Percentiles rank a stretch among this genome's conserved stretches.
Evolutionary conservation across 345 rosid species (phyloP).

Genomic region (Salix suchowensis): DNA sequence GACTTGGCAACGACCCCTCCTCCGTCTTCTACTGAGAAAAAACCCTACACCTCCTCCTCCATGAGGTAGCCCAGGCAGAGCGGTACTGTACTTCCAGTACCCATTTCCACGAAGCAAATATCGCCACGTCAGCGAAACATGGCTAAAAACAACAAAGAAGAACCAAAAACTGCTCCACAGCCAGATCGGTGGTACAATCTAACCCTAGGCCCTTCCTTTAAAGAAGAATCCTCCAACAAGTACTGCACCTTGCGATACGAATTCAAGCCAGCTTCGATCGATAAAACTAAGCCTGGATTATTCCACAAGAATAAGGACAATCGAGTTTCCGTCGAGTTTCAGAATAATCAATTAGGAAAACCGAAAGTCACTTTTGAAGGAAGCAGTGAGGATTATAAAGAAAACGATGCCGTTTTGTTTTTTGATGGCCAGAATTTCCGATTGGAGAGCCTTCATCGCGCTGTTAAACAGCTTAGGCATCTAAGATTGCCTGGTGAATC

Average conservation of each 20-base stretch:
- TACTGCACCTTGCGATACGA: constrained; percentile 77
- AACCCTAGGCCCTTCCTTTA: constrained; percentile 62
- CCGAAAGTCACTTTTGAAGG: constrained; percentile 84
- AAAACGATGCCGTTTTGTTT: constrained; percentile 69
- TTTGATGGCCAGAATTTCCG: constrained; percentile 71
- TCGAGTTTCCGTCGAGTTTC: constrained; percentile 79
- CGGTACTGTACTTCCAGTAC: not conserved
- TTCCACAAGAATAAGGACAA: constrained; percentile 69
- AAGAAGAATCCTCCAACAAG: constrained; percentile 42
- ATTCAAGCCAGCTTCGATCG: constrained; percentile 85
- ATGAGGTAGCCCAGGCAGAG: not conserved
- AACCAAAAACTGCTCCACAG: constrained; percentile 61
- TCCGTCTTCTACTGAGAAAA: not conserved
- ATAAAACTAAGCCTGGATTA: constrained; percentile 62
- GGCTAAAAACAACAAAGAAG: constrained; percentile 59
- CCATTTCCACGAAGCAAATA: not conserved
- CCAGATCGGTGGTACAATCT: constrained; percentile 82
- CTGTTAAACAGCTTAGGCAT: constrained; percentile 82
- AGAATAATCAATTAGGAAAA: constrained; percentile 72
- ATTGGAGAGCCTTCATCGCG: constrained; percentile 68
- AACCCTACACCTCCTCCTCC: not conserved
- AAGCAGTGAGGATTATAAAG: constrained; percentile 75
- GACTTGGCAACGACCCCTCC: not conserved
- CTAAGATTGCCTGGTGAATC: constrained; percentile 65
- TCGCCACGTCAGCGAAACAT: constrained; percentile 24